Base-by-base conservation (phyloP, 2,329 filamentous ascomycete genomes). In the Calonectria crousiana region DNA sequence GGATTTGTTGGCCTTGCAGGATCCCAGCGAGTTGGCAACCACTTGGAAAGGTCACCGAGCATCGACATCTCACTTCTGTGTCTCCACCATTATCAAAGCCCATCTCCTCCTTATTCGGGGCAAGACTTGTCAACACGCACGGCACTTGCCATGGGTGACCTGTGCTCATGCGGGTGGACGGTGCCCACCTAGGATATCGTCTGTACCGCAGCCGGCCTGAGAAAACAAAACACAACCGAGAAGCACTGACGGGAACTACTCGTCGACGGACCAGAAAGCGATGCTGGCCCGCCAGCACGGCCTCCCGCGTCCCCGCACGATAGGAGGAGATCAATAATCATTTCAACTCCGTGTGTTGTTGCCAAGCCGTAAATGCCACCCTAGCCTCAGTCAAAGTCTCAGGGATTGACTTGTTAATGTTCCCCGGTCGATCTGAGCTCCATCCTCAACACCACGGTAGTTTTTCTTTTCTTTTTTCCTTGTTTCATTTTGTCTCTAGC, bases 321-420 rank as follows among this genome's bases (percentile, higher is more conserved):
- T 26, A 62, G 23, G 56, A 6, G n/a, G 23, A 23, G 36, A n/a
- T 60, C n/a, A 41, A n/a, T 34, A 9, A 9, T 23, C 10, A 28
- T 8, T 26, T 20, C 23, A 14, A 13, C 56, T 10, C 56, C 36
- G 56, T 62, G 56, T 62, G 36, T 62, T 38, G 23, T 13, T 62
- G 36, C 36, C 41, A 28, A 62, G 56, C 56, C 56, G 34, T 32
- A 20, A 26, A 28, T 16, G 4, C 36, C 34, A 18, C 34, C 34
- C 38, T 34, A 62, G 56, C 56, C 56, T 62, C 41, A 41, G 56
- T 62, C 56, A 62, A 62, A 10, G 56, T 41, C 56, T 41, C 36
- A 26, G 36, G n/a, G 56, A 13, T 8, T 20, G 56, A 36, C 34
- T 36, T 60, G 11, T n/a, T 36, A 9, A 36, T 23, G 8, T 41